Evolutionary conservation across 2,329 filamentous ascomycete species (phyloP).

Genomic region (Clonostachys solani): DNA sequence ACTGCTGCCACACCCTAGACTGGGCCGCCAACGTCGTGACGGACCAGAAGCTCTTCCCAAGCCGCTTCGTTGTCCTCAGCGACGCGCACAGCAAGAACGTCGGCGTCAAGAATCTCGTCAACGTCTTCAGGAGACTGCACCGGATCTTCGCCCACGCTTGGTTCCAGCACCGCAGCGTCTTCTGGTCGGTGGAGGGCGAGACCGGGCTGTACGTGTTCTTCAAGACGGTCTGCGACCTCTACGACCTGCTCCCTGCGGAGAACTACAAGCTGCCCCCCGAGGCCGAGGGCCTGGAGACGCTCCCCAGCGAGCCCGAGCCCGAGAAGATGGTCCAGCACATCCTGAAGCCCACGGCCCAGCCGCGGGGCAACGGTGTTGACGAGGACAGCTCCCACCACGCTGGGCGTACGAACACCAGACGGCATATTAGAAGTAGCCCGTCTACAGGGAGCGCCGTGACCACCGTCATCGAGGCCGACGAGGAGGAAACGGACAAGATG

Average conservation of each 20-base stretch:
- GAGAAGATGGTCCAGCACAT: conserved; percentile 26
- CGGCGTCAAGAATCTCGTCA: conserved; percentile 81
- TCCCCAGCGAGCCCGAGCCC: conserved; percentile 33
- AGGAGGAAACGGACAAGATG: conserved; percentile 58
- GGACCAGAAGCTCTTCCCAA: conserved; percentile 92
- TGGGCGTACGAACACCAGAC: conserved; percentile 67
- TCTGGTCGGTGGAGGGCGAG: conserved; percentile 87
- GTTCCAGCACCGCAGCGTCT: conserved; percentile 95
- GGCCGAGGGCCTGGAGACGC: conserved; percentile 74
- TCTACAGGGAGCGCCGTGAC: conserved; percentile 75
- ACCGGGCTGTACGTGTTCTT: conserved; percentile 96
- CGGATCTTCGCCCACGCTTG: conserved; percentile 97
- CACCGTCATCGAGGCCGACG: conserved; percentile 78
- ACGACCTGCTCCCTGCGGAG: conserved; percentile 83
- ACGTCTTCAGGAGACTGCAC: conserved; percentile 91
- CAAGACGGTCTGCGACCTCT: conserved; percentile 93
- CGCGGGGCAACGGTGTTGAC: conserved; percentile 2
- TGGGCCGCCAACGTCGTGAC: conserved; percentile 96
- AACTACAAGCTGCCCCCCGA: conserved; percentile 95
- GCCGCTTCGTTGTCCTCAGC: conserved; percentile 59
- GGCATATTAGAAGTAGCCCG: conserved; percentile 76
- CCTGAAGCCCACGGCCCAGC: conserved; percentile 24
- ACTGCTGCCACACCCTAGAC: conserved; percentile 97
- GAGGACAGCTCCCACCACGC: conserved; percentile 44
- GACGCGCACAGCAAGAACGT: conserved; percentile 56